Percentiles rank a stretch among this genome's conserved stretches.
Conservation (phyloP, 2,329 filamentous ascomycete species). For the Fusarium redolens region DNA sequence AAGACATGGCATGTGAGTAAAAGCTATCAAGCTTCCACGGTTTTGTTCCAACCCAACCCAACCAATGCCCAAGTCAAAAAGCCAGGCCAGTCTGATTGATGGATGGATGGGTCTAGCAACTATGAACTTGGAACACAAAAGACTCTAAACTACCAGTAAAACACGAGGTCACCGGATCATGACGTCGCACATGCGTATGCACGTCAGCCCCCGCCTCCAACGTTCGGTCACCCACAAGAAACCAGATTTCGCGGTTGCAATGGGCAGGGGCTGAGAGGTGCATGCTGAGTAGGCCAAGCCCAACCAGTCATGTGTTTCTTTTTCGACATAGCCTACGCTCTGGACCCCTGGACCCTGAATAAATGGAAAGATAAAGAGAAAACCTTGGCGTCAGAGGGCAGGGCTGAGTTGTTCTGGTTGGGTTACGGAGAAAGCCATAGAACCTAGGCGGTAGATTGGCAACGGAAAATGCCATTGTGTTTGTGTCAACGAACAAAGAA, state of each 20-base stretch:
- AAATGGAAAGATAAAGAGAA: not conserved
- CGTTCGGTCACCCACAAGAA: conserved; percentile 26
- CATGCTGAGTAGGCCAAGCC: not conserved
- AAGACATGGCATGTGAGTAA: not conserved
- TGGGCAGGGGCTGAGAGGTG: conserved; percentile 19
- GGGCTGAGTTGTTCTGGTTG: conserved; percentile 36
- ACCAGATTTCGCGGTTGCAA: conserved; percentile 37
- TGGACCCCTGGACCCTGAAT: conserved; percentile 40
- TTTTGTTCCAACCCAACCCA: conserved; percentile 25
- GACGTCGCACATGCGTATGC: conserved; percentile 44
- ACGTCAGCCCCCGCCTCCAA: conserved; percentile 38
- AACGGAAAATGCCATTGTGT: not conserved
- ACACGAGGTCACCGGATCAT: conserved; percentile 32
- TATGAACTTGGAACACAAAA: conserved; percentile 13
- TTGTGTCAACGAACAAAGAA: conserved; percentile 1
- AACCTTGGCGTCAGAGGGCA: conserved; percentile 20
- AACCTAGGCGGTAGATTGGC: conserved; percentile 13
- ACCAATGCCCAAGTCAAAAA: conserved; percentile 27
- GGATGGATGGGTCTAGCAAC: conserved; percentile 8
- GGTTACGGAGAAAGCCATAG: conserved; percentile 12
- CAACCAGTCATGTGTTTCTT: conserved; percentile 21
- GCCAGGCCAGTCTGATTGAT: conserved; percentile 8
- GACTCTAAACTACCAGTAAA: conserved; percentile 3
- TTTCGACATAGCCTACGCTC: conserved; percentile 3
- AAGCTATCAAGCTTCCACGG: conserved; percentile 27